A percentile compares a stretch with the other conserved stretches of the same genome.
These are phyloP conservation scores for Nasturtium officinale DNA, from an alignment of 345 rosid genomes.

Conservation along the genomic window DNA sequence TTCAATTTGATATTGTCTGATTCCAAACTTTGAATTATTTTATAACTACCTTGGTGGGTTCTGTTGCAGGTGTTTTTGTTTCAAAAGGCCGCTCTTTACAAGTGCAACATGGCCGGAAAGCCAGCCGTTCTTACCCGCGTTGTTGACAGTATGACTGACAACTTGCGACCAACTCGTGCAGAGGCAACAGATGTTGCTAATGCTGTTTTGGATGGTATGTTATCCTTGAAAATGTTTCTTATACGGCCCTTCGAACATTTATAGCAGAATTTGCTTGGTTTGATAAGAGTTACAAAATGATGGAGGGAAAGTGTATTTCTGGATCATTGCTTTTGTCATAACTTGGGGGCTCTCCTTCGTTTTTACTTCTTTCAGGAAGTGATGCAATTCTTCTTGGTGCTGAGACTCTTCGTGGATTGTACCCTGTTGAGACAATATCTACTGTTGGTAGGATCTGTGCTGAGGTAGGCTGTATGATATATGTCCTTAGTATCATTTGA, in stretches of 20 bases:
- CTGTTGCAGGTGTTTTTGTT: constrained; percentile 77
- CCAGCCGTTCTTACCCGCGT: constrained; percentile 91
- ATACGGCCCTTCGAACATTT: not conserved
- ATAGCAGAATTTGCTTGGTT: constrained; percentile 20
- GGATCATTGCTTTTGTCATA: constrained; percentile 12
- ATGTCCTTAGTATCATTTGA: not conserved
- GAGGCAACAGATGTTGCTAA: constrained; percentile 99
- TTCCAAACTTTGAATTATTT: not conserved
- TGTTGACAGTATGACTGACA: constrained; percentile 97
- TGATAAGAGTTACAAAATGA: not conserved
- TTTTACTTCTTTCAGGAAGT: constrained; percentile 56
- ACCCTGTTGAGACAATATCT: constrained; percentile 85
- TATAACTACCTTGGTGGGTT: constrained; percentile 11
- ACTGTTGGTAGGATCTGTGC: constrained; percentile 87
- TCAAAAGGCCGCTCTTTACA: constrained; percentile 85
- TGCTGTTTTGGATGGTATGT: constrained; percentile 91
- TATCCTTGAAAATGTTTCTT: not conserved
- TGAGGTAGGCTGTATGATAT: constrained; percentile 56
- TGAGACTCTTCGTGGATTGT: constrained; percentile 91
- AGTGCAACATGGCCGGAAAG: constrained; percentile 98
- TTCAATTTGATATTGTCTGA: not conserved
- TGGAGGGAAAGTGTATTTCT: not conserved
- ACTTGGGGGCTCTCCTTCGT: not conserved
- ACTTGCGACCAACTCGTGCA: constrained; percentile 98
- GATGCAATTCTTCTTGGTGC: constrained; percentile 98